phyloP scores from a whole-genome alignment of 495 filamentous ascomycete genomes.

The Talaromyces trachyspermus region DNA sequence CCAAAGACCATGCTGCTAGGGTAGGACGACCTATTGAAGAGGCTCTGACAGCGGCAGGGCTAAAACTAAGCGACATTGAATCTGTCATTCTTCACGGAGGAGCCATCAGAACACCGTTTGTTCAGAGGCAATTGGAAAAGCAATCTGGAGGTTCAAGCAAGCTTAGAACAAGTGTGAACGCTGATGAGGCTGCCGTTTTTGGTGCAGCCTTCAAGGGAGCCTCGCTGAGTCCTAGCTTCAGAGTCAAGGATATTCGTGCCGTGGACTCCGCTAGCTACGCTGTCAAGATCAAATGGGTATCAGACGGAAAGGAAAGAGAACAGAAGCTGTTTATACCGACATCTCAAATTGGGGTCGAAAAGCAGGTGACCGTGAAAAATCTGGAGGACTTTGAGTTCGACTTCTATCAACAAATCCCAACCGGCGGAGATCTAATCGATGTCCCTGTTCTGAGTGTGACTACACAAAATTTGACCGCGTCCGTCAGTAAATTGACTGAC shows the following conservation, averaged over 20 bases:
- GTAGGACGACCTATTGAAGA: conserved; percentile 62
- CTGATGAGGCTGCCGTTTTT: conserved; percentile 94
- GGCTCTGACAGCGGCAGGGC: conserved; percentile 63
- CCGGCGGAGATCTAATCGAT: conserved; percentile 37
- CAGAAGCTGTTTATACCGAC: conserved; percentile 74
- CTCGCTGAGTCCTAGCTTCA: conserved; percentile 83
- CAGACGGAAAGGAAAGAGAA: conserved; percentile 55
- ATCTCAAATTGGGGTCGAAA: conserved; percentile 69
- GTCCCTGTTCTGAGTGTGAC: conserved; percentile 47
- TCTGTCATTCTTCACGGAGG: conserved; percentile 92
- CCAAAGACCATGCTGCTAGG: conserved; percentile 59
- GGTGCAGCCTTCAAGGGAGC: conserved; percentile 94
- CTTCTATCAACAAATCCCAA: conserved; percentile 62
- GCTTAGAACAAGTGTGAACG: conserved; percentile 88
- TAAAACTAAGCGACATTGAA: conserved; percentile 71
- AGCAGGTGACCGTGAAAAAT: conserved; percentile 83
- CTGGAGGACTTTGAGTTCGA: conserved; percentile 74
- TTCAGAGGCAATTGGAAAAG: conserved; percentile 81
- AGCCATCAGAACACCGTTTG: conserved; percentile 83
- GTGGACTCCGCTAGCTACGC: conserved; percentile 67
- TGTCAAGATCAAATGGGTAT: conserved; percentile 59
- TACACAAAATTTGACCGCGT: conserved; percentile 78
- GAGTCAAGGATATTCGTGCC: conserved; percentile 89
- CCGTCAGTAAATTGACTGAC: conserved; percentile 65
- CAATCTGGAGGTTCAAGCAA: conserved; percentile 64